These are phyloP conservation scores for Thinopyrum elongatum DNA, from an alignment of 176 grass and related monocot genomes.

Conservation along the genomic window DNA sequence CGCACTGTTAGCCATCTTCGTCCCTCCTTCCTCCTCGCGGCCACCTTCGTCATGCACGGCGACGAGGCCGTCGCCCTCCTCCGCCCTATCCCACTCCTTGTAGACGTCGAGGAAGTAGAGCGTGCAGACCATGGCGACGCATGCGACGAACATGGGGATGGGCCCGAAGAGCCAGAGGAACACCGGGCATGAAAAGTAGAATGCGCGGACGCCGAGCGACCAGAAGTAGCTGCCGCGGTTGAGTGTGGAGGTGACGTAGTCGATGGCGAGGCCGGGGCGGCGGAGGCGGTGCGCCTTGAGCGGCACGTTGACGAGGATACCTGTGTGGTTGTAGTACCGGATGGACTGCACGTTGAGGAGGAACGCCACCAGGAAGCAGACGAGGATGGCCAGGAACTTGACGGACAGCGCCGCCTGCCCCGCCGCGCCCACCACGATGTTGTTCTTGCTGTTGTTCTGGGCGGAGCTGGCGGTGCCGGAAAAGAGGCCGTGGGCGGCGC, in stretches of 20 bases:
- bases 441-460: too few species aligned
- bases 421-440: background rate
- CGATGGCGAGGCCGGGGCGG: conserved; percentile 20
- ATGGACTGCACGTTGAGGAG: conserved; percentile 87
- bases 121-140: conserved; percentile 26
- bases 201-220: conserved; percentile 53
- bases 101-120: conserved; percentile 56
- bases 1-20: too few species aligned
- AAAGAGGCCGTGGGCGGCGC: background rate
- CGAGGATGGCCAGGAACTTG: conserved; percentile 71
- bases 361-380: conserved; percentile 89
- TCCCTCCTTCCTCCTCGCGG: too few species aligned
- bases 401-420: background rate
- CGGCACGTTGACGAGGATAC: conserved; percentile 67
- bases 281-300: conserved; percentile 18
- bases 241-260: conserved; percentile 43
- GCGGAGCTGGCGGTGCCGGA: too few species aligned
- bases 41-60: background rate
- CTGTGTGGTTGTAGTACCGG: conserved; percentile 75
- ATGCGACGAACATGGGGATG: conserved; percentile 43
- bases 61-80: background rate
- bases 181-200: conserved; percentile 72
- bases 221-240: conserved; percentile 65
- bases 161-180: conserved; percentile 70
- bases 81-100: background rate